These are phyloP conservation scores for Umbellularia californica DNA, from an alignment of 164 flowering plant genomes.

Conservation along the genomic window DNA sequence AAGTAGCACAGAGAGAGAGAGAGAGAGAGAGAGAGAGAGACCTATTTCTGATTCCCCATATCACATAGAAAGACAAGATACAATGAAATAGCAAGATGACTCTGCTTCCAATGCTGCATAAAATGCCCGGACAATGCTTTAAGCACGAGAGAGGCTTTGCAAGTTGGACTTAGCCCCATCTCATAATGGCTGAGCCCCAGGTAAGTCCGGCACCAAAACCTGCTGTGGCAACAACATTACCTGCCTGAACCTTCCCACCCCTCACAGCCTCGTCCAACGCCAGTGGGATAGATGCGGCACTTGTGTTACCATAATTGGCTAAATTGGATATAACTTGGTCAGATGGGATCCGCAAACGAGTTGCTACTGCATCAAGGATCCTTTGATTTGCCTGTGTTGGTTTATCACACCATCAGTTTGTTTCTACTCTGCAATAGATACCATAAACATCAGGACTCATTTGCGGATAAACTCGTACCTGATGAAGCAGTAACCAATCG, in stretches of 20 bases:
- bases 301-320: slow-evolving; percentile 90
- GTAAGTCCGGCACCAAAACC: slow-evolving; percentile 97
- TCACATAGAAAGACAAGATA: no score
- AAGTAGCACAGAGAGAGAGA: not conserved
- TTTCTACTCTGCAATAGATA: not conserved
- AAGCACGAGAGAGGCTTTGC: not conserved
- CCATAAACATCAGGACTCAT: not conserved
- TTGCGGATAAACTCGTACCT: slow-evolving; percentile 43
- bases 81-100: no score
- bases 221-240: slow-evolving; percentile 65
- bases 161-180: slow-evolving; percentile 55
- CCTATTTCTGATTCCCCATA: no score
- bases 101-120: no score
- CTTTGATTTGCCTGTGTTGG: slow-evolving; percentile 86
- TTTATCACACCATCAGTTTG: not conserved
- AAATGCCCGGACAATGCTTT: not conserved
- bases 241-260: slow-evolving; percentile 72
- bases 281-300: slow-evolving; percentile 93
- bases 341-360: slow-evolving; percentile 52
- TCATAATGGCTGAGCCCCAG: slow-evolving; percentile 86
- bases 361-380: slow-evolving; percentile 83
- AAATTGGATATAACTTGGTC: slow-evolving; percentile 79
- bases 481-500: slow-evolving; percentile 95
- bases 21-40: not conserved
- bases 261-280: slow-evolving; percentile 92